Percentiles rank a stretch among this genome's conserved stretches.
These are phyloP conservation scores for Salix exigua DNA, from an alignment of 345 rosid genomes.

Conservation along the genomic window DNA sequence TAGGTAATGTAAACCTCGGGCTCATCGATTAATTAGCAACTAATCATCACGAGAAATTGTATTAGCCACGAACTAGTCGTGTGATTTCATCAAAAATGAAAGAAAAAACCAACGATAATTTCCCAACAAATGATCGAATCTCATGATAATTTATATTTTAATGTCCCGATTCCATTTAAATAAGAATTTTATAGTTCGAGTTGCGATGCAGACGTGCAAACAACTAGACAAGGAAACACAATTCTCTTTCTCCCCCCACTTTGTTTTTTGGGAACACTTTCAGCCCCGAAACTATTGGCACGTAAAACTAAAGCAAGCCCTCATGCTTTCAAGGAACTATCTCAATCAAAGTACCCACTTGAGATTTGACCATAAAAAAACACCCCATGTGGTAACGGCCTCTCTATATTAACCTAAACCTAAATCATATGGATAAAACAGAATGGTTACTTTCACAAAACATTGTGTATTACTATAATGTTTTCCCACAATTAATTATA, in stretches of 20 bases:
- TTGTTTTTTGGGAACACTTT: not conserved
- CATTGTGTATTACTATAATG: too few species aligned
- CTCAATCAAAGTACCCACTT: conserved; percentile 23
- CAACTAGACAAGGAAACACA: conserved; percentile 14
- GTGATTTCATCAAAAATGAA: too few species aligned
- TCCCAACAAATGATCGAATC: too few species aligned
- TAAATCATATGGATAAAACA: too few species aligned
- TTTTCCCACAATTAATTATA: too few species aligned
- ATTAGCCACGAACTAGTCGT: too few species aligned
- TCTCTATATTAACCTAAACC: too few species aligned
- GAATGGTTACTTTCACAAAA: too few species aligned
- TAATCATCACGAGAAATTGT: too few species aligned
- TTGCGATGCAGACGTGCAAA: conserved; percentile 14
- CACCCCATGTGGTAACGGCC: conserved; percentile 14
- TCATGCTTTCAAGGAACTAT: conserved; percentile 17
- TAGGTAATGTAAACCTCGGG: too few species aligned
- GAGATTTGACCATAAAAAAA: conserved; percentile 16
- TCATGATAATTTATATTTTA: not conserved
- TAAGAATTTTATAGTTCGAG: not conserved
- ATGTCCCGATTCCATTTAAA: not conserved
- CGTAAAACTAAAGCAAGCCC: conserved; percentile 6
- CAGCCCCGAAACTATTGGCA: not conserved
- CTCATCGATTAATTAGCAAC: too few species aligned
- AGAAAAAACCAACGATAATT: too few species aligned
- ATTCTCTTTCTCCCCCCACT: not conserved